Evolutionary conservation across 1,139 yeast genomes (phyloP), one percentile per base, ranked within the genome.

Genomic region (Meyerozyma smithsonii): DNA sequence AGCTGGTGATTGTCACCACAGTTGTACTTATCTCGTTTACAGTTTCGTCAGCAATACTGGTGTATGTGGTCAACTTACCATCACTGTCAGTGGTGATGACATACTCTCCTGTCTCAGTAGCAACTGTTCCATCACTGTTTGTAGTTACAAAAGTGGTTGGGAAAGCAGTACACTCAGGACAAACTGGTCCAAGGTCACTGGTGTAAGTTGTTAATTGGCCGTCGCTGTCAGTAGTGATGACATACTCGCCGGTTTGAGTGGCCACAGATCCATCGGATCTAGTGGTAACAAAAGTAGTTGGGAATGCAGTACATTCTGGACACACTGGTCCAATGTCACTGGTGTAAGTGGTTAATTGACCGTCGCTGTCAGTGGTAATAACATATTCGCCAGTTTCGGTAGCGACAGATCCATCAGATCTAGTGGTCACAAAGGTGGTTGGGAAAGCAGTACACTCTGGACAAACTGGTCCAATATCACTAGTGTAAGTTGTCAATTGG

Each of bases 1-100:
- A 48, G 28, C 46, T 41, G 24, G 48, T 46, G 41, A 48, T 37
- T 40, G 52, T 48, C 37, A 47, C 33, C 11, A 42, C 19, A 26
- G 46, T 47, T 42, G 49, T 30, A 18, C 47, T 40, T 48, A 47
- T 40, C 2, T 23, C 25, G n/a, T 8, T 20, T 41, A 39, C 48
- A n/a, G n/a, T n/a, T n/a, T n/a, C n/a, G n/a, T n/a, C n/a, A n/a
- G n/a, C n/a, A n/a, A n/a, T n/a, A n/a, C n/a, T n/a, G n/a, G 20
- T 18, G 7, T 30, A n/a, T n/a, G 35, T 17, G 14, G 24, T 18
- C 8, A 17, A 17, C 4, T 14, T 8, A 17, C 14, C 35, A 6
- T 16, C 32, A n/a, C 10, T 26, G 14, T 26, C 30, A 15, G 42
- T 37, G 7, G 46, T 32, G 8, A 36, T 40, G 24, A 35, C 34